These are phyloP conservation scores for Pilasporangium apinafurcum DNA, from an alignment of 352 stramenopile species.

Conservation along the genomic window DNA sequence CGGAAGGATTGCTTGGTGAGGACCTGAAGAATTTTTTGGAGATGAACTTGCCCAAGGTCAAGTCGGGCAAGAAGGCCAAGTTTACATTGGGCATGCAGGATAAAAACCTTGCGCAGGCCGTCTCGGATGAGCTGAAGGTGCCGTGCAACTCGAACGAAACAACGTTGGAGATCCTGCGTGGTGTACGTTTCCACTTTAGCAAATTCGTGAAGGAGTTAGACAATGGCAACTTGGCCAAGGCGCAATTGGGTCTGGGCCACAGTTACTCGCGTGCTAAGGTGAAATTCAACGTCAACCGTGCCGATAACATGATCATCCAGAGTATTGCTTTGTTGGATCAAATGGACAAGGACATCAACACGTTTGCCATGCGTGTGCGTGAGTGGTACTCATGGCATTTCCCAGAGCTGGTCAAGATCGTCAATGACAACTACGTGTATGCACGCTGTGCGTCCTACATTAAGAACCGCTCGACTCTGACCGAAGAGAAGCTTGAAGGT, in stretches of 20 bases:
- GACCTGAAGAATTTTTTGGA: constrained; percentile 98
- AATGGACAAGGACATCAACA: constrained; percentile 99
- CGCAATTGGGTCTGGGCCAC: constrained; percentile 98
- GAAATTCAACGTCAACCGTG: constrained; percentile 99
- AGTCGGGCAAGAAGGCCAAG: constrained; percentile 87
- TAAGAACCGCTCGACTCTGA: constrained; percentile 87
- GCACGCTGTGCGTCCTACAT: constrained; percentile 96
- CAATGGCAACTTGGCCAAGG: constrained; percentile 94
- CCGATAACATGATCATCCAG: constrained; percentile 99
- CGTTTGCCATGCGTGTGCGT: constrained; percentile 98
- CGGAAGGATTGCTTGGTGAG: constrained; percentile 90
- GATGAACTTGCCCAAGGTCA: constrained; percentile 98
- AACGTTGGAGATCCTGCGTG: constrained; percentile 93
- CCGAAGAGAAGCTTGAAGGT: constrained; percentile 74
- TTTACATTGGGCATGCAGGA: constrained; percentile 91
- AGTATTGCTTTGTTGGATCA: constrained; percentile 99
- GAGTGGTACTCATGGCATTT: constrained; percentile 99
- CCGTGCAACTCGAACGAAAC: constrained; percentile 98
- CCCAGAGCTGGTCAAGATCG: constrained; percentile 98
- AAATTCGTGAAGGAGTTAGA: constrained; percentile 98
- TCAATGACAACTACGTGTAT: constrained; percentile 99
- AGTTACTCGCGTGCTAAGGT: constrained; percentile 98
- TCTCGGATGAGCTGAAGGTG: constrained; percentile 92
- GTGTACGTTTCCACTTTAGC: constrained; percentile 95
- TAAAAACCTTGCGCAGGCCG: constrained; percentile 91